Evolutionary conservation across 164 flowering plant genomes (phyloP).

Genomic region (Nelumbo lutea): DNA sequence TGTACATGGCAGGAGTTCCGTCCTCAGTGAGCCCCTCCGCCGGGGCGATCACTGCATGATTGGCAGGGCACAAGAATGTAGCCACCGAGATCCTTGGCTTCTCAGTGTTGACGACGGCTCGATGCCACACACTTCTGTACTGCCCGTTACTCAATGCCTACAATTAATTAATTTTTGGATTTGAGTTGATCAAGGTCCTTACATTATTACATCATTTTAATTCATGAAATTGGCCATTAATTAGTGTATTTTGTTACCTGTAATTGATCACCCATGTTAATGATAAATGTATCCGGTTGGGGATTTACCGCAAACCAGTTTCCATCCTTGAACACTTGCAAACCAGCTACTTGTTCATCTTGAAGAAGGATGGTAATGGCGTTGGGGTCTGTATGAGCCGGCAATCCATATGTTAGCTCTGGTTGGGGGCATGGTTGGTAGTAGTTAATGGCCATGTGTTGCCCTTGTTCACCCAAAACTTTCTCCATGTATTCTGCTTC

Average conservation of each 20-base stretch:
- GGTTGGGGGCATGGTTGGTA: conserved; percentile 87
- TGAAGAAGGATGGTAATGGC: conserved; percentile 77
- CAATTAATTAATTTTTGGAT: neutral
- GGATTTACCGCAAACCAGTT: conserved; percentile 74
- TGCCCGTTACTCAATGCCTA: conserved; percentile 77
- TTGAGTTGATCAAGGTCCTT: no score
- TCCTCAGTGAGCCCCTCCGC: conserved; percentile 33
- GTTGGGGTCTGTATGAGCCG: conserved; percentile 80
- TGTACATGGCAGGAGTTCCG: conserved; percentile 33
- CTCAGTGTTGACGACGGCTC: conserved; percentile 60
- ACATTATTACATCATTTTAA: no score
- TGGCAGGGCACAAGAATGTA: conserved; percentile 59
- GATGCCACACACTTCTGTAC: conserved; percentile 77
- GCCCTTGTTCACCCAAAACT: conserved; percentile 66
- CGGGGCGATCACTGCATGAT: conserved; percentile 49
- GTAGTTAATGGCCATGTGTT: conserved; percentile 80
- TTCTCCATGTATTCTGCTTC: conserved; percentile 40
- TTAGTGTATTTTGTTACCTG: conserved; percentile 36
- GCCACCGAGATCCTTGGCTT: conserved; percentile 65
- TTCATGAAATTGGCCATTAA: no score
- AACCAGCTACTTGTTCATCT: conserved; percentile 55
- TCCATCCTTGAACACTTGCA: conserved; percentile 63
- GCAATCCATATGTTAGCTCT: conserved; percentile 76
- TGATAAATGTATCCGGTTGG: conserved; percentile 57
- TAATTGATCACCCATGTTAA: conserved; percentile 80